These are phyloP conservation scores for Lycium ferocissimum DNA, from an alignment of 257 asterid species.

Conservation along the genomic window DNA sequence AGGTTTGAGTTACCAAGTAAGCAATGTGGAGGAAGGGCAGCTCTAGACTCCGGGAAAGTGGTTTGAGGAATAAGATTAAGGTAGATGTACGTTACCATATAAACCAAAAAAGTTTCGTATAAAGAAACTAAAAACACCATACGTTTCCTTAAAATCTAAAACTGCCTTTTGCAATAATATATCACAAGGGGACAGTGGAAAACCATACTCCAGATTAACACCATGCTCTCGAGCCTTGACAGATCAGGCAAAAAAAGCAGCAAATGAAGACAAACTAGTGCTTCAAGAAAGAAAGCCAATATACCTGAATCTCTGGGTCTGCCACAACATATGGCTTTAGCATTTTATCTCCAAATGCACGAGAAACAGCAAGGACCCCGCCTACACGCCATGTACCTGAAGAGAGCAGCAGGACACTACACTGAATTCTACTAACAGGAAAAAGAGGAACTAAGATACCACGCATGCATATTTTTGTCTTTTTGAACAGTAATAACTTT, in stretches of 20 bases:
- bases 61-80: neutral
- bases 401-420: constrained; percentile 23
- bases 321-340: constrained; percentile 75
- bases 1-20: too few relatives aligned
- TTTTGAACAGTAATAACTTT: neutral
- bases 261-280: constrained; percentile 1
- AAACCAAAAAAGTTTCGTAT: neutral
- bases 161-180: constrained; percentile 8
- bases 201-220: neutral
- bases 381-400: constrained; percentile 87
- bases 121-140: neutral
- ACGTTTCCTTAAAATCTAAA: neutral
- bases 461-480: neutral
- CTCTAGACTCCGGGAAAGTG: too few relatives aligned
- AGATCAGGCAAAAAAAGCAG: constrained; percentile 21
- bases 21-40: too few relatives aligned
- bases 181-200: constrained; percentile 1
- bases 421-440: constrained; percentile 4
- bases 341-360: constrained; percentile 82
- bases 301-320: constrained; percentile 80
- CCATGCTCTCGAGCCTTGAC: neutral
- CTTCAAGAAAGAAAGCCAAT: constrained; percentile 16
- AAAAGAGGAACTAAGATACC: constrained; percentile 6
- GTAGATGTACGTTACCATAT: neutral
- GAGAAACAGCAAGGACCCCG: constrained; percentile 91